A percentile compares a stretch with the other conserved stretches of the same genome.
phyloP scores from a whole-genome alignment of 352 stramenopile species.

The Globisporangium spiculum region DNA sequence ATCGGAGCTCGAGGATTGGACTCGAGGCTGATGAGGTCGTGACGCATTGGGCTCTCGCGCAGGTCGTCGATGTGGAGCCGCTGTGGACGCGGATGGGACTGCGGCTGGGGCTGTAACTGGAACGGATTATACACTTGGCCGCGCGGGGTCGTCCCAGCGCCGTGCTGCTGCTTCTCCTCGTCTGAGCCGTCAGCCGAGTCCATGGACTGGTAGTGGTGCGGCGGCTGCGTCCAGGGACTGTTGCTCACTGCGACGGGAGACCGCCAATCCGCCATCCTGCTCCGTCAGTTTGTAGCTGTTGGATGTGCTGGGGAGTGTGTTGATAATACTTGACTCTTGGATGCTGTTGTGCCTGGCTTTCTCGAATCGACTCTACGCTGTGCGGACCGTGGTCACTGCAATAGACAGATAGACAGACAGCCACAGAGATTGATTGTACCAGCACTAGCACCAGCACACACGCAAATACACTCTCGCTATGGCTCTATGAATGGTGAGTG shows the following conservation, averaged over 20 bases:
- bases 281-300: neutral
- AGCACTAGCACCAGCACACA: neutral
- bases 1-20: neutral
- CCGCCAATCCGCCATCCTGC: constrained; percentile 5
- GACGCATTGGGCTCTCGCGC: constrained; percentile 3
- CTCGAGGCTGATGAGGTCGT: constrained; percentile 8
- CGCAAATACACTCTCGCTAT: neutral
- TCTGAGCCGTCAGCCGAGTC: neutral
- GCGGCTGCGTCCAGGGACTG: constrained; percentile 1
- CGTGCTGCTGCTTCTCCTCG: neutral
- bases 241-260: neutral
- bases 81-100: neutral
- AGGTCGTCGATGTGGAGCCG: constrained; percentile 16
- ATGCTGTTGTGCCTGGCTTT: constrained; percentile 1
- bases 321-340: neutral
- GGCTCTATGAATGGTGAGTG: too few species aligned
- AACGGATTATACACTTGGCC: neutral
- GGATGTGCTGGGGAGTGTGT: neutral
- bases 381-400: neutral
- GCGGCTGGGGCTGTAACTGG: neutral
- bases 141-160: neutral
- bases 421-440: neutral
- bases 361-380: neutral
- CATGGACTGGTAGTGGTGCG: constrained; percentile 7
- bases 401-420: neutral